These are phyloP conservation scores for Mycosarcoma maydis DNA, from an alignment of 1,284 basidiomycete species.

Conservation along the genomic window DNA sequence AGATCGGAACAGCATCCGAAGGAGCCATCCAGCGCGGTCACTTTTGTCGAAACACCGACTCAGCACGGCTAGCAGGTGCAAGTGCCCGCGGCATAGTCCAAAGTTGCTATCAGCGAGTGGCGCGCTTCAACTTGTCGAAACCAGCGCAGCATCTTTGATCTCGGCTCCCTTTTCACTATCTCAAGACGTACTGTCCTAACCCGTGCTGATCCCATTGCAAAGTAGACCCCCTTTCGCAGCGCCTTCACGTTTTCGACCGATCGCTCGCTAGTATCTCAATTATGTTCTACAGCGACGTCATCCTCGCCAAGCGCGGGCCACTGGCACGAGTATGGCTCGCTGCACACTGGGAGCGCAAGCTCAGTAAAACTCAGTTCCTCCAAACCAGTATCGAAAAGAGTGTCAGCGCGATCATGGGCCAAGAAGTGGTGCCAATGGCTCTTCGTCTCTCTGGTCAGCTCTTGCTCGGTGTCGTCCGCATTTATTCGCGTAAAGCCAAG, in stretches of 20 bases:
- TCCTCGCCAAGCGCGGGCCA: constrained; percentile 90
- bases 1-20: background rate
- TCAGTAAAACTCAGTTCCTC: constrained; percentile 91
- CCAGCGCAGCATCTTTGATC: too few relatives aligned
- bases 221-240: background rate
- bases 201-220: too few relatives aligned
- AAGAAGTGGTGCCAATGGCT: constrained; percentile 85
- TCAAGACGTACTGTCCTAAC: too few relatives aligned
- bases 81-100: background rate
- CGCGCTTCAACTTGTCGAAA: background rate
- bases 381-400: constrained; percentile 93
- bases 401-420: constrained; percentile 79
- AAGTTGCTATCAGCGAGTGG: background rate
- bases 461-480: constrained; percentile 92
- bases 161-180: too few relatives aligned
- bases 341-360: constrained; percentile 96
- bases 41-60: background rate
- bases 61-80: background rate
- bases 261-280: background rate
- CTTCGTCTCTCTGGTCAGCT: constrained; percentile 93
- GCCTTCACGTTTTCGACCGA: background rate
- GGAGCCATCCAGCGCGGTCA: background rate
- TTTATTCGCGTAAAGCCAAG: constrained; percentile 96
- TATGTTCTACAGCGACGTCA: constrained; percentile 89
- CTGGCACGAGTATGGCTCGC: constrained; percentile 98